Conservation (phyloP, 2,329 filamentous ascomycete genomes). For the Fusarium humuli region DNA sequence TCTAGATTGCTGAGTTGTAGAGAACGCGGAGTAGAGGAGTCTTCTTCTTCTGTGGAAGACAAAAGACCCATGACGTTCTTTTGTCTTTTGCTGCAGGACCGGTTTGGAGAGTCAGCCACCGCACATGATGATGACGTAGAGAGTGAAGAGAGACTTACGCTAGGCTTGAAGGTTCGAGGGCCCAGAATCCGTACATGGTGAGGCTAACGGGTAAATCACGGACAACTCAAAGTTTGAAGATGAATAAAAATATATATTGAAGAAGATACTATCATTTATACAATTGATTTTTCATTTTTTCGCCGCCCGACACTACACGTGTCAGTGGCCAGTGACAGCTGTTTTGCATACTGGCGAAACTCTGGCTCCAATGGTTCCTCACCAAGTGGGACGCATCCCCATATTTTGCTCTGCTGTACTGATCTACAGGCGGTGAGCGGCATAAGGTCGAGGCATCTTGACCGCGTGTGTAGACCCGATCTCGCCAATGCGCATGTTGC, state of each 20-base stretch:
- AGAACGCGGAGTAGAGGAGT: not conserved
- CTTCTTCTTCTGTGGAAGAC: not conserved
- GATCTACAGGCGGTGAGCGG: conserved; percentile 9
- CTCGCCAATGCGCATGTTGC: conserved; percentile 70
- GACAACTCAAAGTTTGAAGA: too few species aligned
- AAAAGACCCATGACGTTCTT: conserved; percentile 33
- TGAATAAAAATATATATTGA: not conserved
- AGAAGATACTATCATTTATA: conserved; percentile 5
- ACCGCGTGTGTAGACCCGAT: conserved; percentile 60
- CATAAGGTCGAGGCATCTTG: conserved; percentile 15
- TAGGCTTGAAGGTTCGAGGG: not conserved
- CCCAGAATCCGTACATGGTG: conserved; percentile 5
- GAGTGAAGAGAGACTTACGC: not conserved
- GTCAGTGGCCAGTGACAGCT: conserved; percentile 28
- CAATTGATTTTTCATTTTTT: conserved; percentile 6
- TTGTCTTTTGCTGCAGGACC: conserved; percentile 1
- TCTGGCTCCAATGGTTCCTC: conserved; percentile 16
- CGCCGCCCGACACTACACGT: conserved; percentile 12
- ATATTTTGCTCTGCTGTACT: not conserved
- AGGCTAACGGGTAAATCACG: not conserved
- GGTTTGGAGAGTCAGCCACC: conserved; percentile 5
- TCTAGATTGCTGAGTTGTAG: conserved; percentile 22
- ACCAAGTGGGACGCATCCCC: conserved; percentile 11
- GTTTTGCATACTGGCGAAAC: conserved; percentile 22
- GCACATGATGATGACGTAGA: conserved; percentile 1